phyloP scores from a whole-genome alignment of 1,284 basidiomycete genomes.

The Bondarzewia mesenterica region DNA sequence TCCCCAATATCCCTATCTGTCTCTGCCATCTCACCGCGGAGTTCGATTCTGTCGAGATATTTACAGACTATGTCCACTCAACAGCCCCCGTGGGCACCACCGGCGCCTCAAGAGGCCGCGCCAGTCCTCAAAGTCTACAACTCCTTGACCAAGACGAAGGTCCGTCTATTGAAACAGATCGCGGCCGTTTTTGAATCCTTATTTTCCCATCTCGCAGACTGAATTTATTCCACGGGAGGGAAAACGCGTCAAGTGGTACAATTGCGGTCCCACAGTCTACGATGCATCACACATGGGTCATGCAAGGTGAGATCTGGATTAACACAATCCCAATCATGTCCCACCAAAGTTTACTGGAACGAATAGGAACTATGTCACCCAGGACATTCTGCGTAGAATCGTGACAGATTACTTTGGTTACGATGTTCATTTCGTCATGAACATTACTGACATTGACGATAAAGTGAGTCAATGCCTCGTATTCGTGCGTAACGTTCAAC shows the following conservation, averaged over 20 bases:
- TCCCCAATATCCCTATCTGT: neutral
- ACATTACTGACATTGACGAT: constrained; percentile 99
- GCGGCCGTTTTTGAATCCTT: neutral
- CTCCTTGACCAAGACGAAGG: constrained; percentile 89
- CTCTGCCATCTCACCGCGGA: neutral
- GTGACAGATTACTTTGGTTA: constrained; percentile 96
- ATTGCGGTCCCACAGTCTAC: constrained; percentile 99
- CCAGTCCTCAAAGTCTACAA: constrained; percentile 87
- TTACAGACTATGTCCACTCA: constrained; percentile 23
- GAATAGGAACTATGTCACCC: constrained; percentile 92
- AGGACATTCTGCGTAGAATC: constrained; percentile 91
- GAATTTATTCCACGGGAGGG: constrained; percentile 80
- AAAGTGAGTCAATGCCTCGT: constrained; percentile 57
- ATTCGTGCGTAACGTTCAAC: neutral
- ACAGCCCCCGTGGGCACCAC: constrained; percentile 51
- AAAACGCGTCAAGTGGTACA: constrained; percentile 96
- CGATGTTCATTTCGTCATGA: constrained; percentile 99
- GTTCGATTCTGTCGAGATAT: neutral
- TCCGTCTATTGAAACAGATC: constrained; percentile 24
- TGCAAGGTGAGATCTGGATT: constrained; percentile 60
- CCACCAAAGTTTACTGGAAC: neutral
- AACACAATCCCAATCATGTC: neutral
- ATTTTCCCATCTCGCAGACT: constrained; percentile 35
- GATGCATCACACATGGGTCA: constrained; percentile 99
- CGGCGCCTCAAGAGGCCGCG: constrained; percentile 39